A percentile compares a stretch with the other conserved stretches of the same genome.
phyloP scores from a whole-genome alignment of 495 filamentous ascomycete genomes.

The Neurospora sp. region DNA sequence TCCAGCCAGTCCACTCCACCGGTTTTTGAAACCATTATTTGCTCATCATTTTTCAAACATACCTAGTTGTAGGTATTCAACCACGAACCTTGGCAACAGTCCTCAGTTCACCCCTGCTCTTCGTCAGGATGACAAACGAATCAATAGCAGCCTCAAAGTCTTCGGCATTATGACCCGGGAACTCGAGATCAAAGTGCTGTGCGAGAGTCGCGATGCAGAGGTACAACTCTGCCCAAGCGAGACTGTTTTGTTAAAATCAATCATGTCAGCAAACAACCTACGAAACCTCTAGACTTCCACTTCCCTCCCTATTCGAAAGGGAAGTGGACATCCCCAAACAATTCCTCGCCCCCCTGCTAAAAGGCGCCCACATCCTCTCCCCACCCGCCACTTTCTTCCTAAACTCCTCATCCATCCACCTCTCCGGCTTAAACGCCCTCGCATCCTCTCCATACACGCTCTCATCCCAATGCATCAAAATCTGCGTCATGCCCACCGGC shows the following conservation, averaged over 20 bases:
- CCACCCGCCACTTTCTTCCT: background rate
- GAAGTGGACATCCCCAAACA: constrained; percentile 25
- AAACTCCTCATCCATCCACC: constrained; percentile 9
- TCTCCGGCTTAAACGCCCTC: constrained; percentile 9
- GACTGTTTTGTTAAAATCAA: constrained; percentile 2
- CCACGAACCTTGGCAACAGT: background rate
- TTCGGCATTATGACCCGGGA: constrained; percentile 5
- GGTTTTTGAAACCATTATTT: too few relatives aligned
- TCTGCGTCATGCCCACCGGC: constrained; percentile 23
- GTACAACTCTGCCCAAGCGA: constrained; percentile 23
- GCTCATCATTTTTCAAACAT: too few relatives aligned
- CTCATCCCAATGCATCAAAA: constrained; percentile 22
- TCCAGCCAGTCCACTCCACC: too few relatives aligned
- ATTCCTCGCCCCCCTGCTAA: constrained; percentile 14
- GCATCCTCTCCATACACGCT: constrained; percentile 10
- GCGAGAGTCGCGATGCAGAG: constrained; percentile 11
- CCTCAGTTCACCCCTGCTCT: background rate
- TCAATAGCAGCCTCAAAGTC: constrained; percentile 19
- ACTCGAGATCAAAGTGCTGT: constrained; percentile 14
- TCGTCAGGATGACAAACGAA: constrained; percentile 21
- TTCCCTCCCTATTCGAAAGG: too few relatives aligned
- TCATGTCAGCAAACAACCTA: background rate
- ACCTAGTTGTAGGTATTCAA: background rate
- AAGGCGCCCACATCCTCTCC: constrained; percentile 16
- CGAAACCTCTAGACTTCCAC: too few relatives aligned